Conservation (phyloP, 768 basidiomycete species). For the Termitomyces heimii region DNA sequence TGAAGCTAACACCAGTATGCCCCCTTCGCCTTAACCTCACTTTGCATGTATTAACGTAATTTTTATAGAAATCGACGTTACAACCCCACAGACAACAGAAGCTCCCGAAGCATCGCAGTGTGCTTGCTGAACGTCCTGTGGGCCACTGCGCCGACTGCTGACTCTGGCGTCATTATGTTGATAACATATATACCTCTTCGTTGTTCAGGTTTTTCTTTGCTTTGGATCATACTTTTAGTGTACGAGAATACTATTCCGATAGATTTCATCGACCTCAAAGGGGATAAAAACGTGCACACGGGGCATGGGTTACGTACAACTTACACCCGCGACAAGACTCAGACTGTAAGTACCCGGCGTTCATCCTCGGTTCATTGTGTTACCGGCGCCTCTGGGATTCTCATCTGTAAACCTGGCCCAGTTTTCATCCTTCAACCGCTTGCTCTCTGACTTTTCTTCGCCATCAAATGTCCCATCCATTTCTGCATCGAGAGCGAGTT, state of each 20-base stretch:
- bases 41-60: slow-evolving; percentile 5
- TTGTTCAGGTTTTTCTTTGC: slow-evolving; percentile 4
- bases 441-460: slow-evolving; percentile 66
- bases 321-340: background rate
- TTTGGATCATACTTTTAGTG: slow-evolving; percentile 16
- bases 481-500: slow-evolving; percentile 74
- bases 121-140: slow-evolving; percentile 49
- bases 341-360: background rate
- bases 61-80: slow-evolving; percentile 83
- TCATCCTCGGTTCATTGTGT: slow-evolving; percentile 93
- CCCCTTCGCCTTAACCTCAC: slow-evolving; percentile 1
- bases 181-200: slow-evolving; percentile 15
- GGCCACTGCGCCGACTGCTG: slow-evolving; percentile 4
- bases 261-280: background rate
- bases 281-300: background rate
- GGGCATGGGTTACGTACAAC: background rate
- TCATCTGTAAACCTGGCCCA: slow-evolving; percentile 88
- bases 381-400: slow-evolving; percentile 89
- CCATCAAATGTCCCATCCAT: slow-evolving; percentile 73
- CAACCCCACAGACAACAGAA: slow-evolving; percentile 56
- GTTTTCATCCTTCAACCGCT: slow-evolving; percentile 80
- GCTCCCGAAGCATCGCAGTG: slow-evolving; percentile 87
- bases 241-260: slow-evolving; percentile 14
- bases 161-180: slow-evolving; percentile 12
- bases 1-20: slow-evolving; percentile 50